These are phyloP conservation scores for Apiospora saccharicola DNA, from an alignment of 2,329 filamentous ascomycete species.

Conservation along the genomic window DNA sequence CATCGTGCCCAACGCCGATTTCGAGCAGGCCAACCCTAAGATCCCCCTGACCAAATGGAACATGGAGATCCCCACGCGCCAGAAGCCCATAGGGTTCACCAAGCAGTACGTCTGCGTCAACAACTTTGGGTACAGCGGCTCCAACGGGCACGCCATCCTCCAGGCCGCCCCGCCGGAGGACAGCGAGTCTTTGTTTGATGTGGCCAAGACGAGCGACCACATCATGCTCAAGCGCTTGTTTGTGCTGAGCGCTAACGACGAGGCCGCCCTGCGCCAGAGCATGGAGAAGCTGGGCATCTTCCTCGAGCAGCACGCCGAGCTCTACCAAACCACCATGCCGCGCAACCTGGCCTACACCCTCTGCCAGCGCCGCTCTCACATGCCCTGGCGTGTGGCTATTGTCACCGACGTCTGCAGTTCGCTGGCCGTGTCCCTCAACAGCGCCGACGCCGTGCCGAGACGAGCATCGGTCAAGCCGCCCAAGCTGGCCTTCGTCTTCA, in stretches of 20 bases:
- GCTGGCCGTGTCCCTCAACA: slow-evolving; percentile 36
- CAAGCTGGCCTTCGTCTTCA: slow-evolving; percentile 43
- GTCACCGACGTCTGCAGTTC: slow-evolving; percentile 32
- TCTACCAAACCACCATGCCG: slow-evolving; percentile 36
- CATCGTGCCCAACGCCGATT: slow-evolving; percentile 52
- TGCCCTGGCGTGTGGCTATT: slow-evolving; percentile 36
- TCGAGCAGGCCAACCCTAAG: slow-evolving; percentile 45
- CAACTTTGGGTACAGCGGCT: slow-evolving; percentile 46
- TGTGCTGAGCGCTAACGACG: slow-evolving; percentile 33
- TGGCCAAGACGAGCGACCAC: slow-evolving; percentile 6
- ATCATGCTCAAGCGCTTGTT: slow-evolving; percentile 29
- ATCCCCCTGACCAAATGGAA: slow-evolving; percentile 37
- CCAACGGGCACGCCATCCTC: slow-evolving; percentile 41
- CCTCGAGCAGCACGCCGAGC: slow-evolving; percentile 34
- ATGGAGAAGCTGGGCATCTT: slow-evolving; percentile 38
- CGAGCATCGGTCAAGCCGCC: slow-evolving; percentile 32
- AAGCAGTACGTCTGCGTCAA: slow-evolving; percentile 41
- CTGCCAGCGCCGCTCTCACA: slow-evolving; percentile 38
- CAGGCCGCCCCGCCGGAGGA: slow-evolving; percentile 19
- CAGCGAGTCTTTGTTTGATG: slow-evolving; percentile 25
- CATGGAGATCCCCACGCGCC: slow-evolving; percentile 33
- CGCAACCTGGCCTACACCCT: slow-evolving; percentile 43
- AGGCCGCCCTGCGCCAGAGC: slow-evolving; percentile 32
- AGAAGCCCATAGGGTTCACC: slow-evolving; percentile 33
- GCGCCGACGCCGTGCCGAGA: slow-evolving; percentile 34